A percentile compares a stretch with the other conserved stretches of the same genome.
Evolutionary conservation across 495 filamentous ascomycete species (phyloP).

Genomic region (Stereocaulon alpinum): DNA sequence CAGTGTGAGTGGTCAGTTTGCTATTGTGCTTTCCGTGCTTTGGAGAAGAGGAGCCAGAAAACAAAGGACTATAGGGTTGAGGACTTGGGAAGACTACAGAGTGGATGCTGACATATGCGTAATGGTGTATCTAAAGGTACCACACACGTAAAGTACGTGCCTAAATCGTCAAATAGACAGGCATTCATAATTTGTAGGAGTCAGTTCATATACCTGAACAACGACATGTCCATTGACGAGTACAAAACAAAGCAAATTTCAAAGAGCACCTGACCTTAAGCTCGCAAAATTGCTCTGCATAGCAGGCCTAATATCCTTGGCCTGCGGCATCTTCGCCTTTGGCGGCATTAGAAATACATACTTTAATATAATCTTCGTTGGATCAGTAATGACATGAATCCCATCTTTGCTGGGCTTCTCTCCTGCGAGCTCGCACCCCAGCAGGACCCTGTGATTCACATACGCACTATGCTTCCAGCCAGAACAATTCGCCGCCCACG

Average conservation of each 20-base stretch:
- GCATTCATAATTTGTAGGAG: too few relatives aligned
- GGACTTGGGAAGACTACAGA: too few relatives aligned
- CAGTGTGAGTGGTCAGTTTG: too few relatives aligned
- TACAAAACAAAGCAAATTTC: not conserved
- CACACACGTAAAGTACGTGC: too few relatives aligned
- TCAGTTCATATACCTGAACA: too few relatives aligned
- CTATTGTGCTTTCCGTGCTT: too few relatives aligned
- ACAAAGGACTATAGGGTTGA: too few relatives aligned
- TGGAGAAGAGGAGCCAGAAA: too few relatives aligned
- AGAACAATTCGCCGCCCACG: not conserved
- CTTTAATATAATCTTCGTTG: not conserved
- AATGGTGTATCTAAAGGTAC: too few relatives aligned
- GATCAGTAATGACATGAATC: conserved; percentile 4
- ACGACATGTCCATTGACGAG: too few relatives aligned
- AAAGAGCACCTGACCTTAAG: not conserved
- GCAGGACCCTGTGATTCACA: not conserved
- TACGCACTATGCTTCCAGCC: conserved; percentile 1
- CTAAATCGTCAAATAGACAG: too few relatives aligned
- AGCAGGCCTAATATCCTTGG: not conserved
- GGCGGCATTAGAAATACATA: not conserved
- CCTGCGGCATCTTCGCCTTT: not conserved
- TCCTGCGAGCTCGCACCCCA: conserved; percentile 6
- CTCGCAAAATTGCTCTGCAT: conserved; percentile 1
- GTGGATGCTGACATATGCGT: too few relatives aligned
- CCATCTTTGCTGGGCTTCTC: not conserved